phyloP scores from a whole-genome alignment of 177 flowering plant genomes.

The Vitis hybrid region DNA sequence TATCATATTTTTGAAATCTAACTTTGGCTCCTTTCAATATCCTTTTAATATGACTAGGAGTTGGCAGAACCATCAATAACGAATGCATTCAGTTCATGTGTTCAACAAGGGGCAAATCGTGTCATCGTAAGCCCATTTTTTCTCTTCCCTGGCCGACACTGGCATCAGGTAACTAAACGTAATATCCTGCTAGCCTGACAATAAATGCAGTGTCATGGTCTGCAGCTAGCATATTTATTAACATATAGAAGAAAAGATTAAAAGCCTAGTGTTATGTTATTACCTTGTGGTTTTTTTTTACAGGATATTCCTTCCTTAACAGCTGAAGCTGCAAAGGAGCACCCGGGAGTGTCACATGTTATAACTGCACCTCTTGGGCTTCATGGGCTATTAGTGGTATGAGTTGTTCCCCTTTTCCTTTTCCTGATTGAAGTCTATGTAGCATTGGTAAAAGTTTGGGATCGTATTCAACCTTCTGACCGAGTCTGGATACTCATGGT shows the following conservation, averaged over 20 bases:
- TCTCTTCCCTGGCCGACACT: constrained; percentile 73
- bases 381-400: constrained; percentile 82
- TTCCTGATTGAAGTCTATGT: not conserved
- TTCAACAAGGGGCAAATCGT: constrained; percentile 76
- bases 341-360: constrained; percentile 68
- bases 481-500: too few relatives aligned
- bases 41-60: constrained; percentile 46
- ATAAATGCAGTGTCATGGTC: not conserved
- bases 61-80: constrained; percentile 85
- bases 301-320: constrained; percentile 93
- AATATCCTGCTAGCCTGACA: not conserved
- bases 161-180: constrained; percentile 52
- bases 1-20: not conserved
- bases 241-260: not conserved
- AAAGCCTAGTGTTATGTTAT: not conserved
- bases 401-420: constrained; percentile 7
- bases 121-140: constrained; percentile 76
- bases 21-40: constrained; percentile 2
- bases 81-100: constrained; percentile 76
- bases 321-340: constrained; percentile 90
- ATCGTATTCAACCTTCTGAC: too few relatives aligned
- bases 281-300: not conserved
- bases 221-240: not conserved
- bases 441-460: not conserved
- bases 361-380: constrained; percentile 92